Conservation (phyloP, 2,329 filamentous ascomycete genomes). For the Malbranchea cinnamomea region DNA sequence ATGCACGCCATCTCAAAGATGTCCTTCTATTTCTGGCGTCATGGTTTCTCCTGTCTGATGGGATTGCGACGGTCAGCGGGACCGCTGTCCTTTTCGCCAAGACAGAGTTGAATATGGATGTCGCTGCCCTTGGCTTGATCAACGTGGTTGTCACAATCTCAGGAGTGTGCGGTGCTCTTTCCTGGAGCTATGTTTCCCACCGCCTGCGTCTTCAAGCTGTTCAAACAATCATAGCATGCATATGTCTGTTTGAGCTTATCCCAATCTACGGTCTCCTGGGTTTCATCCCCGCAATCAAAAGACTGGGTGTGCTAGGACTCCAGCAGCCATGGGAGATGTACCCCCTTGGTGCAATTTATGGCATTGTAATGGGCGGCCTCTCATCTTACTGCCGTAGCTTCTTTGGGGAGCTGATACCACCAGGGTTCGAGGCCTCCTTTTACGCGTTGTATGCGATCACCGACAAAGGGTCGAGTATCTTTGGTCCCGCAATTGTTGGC, state of each 20-base stretch:
- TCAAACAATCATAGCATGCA: conserved; percentile 85
- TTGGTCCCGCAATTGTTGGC: conserved; percentile 87
- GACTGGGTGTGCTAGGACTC: conserved; percentile 65
- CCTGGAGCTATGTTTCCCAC: conserved; percentile 68
- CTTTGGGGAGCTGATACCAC: conserved; percentile 85
- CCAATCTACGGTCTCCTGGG: conserved; percentile 82
- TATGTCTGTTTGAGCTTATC: conserved; percentile 79
- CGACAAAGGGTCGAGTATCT: conserved; percentile 87
- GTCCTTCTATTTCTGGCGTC: conserved; percentile 73
- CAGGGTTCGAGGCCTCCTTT: conserved; percentile 87
- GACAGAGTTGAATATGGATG: conserved; percentile 77
- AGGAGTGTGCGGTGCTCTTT: conserved; percentile 76
- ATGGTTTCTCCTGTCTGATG: conserved; percentile 92
- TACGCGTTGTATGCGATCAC: conserved; percentile 96
- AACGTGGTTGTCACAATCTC: conserved; percentile 79
- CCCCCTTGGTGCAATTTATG: conserved; percentile 76
- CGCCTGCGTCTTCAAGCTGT: conserved; percentile 56
- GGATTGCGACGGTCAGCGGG: conserved; percentile 83
- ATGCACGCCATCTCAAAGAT: conserved; percentile 61
- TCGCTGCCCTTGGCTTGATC: conserved; percentile 77
- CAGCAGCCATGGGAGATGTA: conserved; percentile 97
- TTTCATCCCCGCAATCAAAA: conserved; percentile 65
- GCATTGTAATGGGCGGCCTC: conserved; percentile 83
- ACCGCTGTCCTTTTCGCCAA: conserved; percentile 95
- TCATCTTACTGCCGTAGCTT: conserved; percentile 84